Conservation (phyloP, 371 early-diverging fungal species). For the Haplosporangium sp. region DNA sequence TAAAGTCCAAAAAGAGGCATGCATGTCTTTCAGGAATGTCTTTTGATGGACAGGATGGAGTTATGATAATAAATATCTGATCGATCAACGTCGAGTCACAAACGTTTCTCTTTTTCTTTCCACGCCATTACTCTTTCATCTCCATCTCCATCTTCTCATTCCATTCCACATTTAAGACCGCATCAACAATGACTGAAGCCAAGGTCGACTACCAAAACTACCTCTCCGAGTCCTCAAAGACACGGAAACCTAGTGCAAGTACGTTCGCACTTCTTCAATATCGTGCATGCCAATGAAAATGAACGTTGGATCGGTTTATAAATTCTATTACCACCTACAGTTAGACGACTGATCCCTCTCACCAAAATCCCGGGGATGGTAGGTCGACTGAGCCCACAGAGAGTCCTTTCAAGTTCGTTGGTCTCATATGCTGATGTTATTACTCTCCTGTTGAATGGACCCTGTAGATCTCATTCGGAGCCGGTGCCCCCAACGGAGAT, state of each 20-base stretch:
- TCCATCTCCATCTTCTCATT: conserved; percentile 3
- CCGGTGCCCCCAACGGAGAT: conserved; percentile 79
- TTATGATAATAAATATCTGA: too few species aligned
- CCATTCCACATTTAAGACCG: neutral
- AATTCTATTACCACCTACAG: conserved; percentile 9
- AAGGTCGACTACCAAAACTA: conserved; percentile 53
- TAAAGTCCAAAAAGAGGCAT: too few species aligned
- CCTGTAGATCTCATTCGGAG: conserved; percentile 69
- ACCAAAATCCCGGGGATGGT: conserved; percentile 59
- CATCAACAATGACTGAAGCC: conserved; percentile 10
- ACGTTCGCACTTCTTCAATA: conserved; percentile 2
- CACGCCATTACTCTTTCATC: too few species aligned
- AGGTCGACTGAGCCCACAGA: neutral
- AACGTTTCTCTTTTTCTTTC: neutral
- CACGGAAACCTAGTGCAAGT: conserved; percentile 60
- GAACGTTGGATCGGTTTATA: neutral
- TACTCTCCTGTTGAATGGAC: neutral
- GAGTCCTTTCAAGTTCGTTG: neutral
- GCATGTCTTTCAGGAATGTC: too few species aligned
- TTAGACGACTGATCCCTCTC: conserved; percentile 53
- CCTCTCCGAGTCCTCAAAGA: conserved; percentile 57
- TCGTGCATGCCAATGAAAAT: neutral
- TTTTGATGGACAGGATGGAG: too few species aligned
- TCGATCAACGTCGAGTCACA: neutral
- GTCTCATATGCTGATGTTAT: too few species aligned